Evolutionary conservation across 2,329 filamentous ascomycete species (phyloP), one percentile per base, ranked within the genome.

Genomic region (Colletotrichum falcatum): DNA sequence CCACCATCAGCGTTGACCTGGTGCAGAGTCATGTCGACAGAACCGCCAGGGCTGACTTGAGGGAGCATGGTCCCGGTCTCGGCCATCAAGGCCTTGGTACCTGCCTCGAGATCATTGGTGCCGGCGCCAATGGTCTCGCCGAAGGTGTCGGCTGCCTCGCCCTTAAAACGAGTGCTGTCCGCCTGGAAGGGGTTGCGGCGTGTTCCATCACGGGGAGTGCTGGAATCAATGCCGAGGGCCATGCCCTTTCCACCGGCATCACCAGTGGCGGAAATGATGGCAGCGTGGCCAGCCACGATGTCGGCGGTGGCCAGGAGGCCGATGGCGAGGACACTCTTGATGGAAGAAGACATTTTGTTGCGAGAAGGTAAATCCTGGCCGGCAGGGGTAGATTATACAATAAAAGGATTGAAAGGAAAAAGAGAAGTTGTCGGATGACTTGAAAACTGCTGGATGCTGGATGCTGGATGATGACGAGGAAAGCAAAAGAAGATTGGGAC

Each of bases 1-100:
- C 87, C 90, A 68, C 90, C 90, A 74, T 92, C 90, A 46, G 83
- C 83, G 79, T 91, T 92, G 78, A 92, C 89, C 78, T 91, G 89
- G 80, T 91, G 90, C 12, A 91, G 82, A 1, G 88, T 91, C 84
- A 92, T 91, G 74, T 81, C 81, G 71, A 92, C 74, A 65, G 83
- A 74, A 66, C 90, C 90, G 59, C 89, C 89, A 0, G 82, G 75
- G 8, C 82, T 83, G 74, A 92, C 81, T 80, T 91, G 89, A 14
- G 90, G 89, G 30, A 92, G 85, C 67, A 80, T 74, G 70, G 79
- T 80, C 67, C 89, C 89, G 7, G 85, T 90, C 77, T 85, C 83
- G 68, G 83, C 82, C 82, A 91, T 84, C 79, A 91, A 88, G 51
- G 84, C 81, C 51, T 83, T 77, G 61, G 89, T 91, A 72, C 88